Conservation (phyloP, 1,284 basidiomycete species). For the Lentinula novae-zelandiae region DNA sequence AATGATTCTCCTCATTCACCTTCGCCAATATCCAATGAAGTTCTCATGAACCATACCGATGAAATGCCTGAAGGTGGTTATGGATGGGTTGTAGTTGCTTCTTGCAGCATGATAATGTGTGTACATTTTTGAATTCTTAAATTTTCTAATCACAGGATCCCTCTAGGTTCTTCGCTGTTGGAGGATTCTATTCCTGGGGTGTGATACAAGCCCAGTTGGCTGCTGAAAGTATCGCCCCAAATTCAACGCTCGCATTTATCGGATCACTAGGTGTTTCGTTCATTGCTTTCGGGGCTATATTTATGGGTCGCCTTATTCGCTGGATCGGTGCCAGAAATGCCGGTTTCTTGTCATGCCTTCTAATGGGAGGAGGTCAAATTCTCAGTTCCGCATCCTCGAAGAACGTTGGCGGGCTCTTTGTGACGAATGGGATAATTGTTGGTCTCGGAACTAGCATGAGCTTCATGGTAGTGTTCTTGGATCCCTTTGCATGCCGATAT, state of each 20-base stretch:
- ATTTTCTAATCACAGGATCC: neutral
- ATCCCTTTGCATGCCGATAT: neutral
- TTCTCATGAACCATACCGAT: neutral
- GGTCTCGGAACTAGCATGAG: neutral
- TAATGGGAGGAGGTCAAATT: neutral
- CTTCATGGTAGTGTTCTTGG: neutral
- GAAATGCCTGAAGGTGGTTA: conserved; percentile 3
- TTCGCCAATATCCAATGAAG: neutral
- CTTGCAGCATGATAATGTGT: conserved; percentile 1
- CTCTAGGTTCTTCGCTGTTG: neutral
- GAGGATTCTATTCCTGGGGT: neutral
- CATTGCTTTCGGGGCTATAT: neutral
- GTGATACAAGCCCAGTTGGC: conserved; percentile 1
- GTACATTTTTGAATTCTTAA: no score
- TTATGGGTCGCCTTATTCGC: neutral
- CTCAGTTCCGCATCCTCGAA: neutral
- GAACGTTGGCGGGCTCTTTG: neutral
- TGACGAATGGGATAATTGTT: neutral
- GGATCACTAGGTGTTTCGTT: neutral
- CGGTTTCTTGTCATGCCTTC: neutral
- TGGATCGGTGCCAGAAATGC: neutral
- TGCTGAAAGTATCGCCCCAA: neutral
- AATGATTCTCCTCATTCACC: neutral
- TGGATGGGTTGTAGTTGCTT: neutral
- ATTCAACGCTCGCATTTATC: neutral